phyloP scores from a whole-genome alignment of 495 filamentous ascomycete species.

The Articulospora tetracladia region DNA sequence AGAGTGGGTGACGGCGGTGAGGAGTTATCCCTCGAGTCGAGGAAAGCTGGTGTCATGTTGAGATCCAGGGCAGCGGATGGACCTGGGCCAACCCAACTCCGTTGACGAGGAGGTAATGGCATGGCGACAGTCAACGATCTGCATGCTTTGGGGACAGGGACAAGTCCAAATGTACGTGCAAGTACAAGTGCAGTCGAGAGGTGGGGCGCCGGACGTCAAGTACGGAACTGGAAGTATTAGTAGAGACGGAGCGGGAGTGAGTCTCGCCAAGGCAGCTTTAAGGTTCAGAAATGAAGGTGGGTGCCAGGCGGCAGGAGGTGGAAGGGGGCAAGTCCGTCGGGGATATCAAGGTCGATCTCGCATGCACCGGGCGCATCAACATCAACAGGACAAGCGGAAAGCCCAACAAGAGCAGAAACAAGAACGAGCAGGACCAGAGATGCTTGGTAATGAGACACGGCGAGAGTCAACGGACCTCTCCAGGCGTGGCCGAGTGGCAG shows the following conservation, averaged over 20 bases:
- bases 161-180: neutral
- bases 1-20: constrained; percentile 14
- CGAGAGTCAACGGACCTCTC: neutral
- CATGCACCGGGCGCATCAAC: no score
- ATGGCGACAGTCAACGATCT: neutral
- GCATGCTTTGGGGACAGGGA: neutral
- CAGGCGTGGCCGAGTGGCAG: neutral
- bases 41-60: constrained; percentile 14
- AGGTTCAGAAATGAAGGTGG: neutral
- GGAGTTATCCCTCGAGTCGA: constrained; percentile 13
- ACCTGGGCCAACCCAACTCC: constrained; percentile 7
- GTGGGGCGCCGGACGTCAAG: neutral
- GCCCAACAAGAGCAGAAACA: no score
- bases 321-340: no score
- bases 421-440: neutral
- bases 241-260: neutral
- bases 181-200: neutral
- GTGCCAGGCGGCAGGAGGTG: no score
- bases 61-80: constrained; percentile 3
- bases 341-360: no score
- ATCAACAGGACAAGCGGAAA: neutral
- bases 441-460: neutral
- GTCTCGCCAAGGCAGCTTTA: neutral
- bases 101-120: constrained; percentile 4
- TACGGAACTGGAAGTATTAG: neutral